phyloP scores from a whole-genome alignment of 75 land plant species.

The Isoetes taiwanensis region DNA sequence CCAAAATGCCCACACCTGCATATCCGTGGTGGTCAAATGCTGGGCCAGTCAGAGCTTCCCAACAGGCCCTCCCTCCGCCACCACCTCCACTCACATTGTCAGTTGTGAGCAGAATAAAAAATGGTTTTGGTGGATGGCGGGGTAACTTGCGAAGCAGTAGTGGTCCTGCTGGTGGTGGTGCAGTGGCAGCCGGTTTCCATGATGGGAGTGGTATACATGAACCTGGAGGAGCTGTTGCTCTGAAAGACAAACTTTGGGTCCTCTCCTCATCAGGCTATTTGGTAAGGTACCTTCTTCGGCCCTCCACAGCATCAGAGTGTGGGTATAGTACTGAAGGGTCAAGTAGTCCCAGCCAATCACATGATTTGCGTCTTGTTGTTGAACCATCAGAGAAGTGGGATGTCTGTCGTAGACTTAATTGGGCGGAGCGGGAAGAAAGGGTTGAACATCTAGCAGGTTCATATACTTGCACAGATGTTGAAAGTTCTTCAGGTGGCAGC shows the following conservation, averaged over 20 bases:
- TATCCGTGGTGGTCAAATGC: not conserved
- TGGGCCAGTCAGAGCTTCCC: not conserved
- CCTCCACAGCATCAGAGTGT: not conserved
- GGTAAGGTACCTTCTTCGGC: not conserved
- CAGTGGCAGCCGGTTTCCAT: slow-evolving; percentile 6
- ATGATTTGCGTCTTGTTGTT: slow-evolving; percentile 2
- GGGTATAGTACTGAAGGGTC: slow-evolving; percentile 6
- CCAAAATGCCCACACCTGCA: slow-evolving; percentile 10
- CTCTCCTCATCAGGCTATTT: not conserved
- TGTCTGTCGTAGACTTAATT: not conserved
- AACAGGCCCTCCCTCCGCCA: slow-evolving; percentile 14
- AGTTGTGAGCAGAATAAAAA: slow-evolving; percentile 2
- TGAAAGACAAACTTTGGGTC: slow-evolving; percentile 3
- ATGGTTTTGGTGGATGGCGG: not conserved
- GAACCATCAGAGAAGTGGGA: slow-evolving; percentile 8
- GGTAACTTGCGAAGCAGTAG: not conserved
- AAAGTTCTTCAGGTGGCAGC: no score
- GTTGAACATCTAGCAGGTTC: no score
- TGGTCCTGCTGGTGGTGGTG: not conserved
- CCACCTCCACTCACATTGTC: slow-evolving; percentile 2
- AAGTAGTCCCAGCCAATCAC: slow-evolving; percentile 4
- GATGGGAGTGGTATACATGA: not conserved
- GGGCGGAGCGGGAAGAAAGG: not conserved
- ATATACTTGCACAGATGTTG: slow-evolving; percentile 22
- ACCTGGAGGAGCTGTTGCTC: not conserved